Base-by-base conservation (phyloP, 1,284 basidiomycete genomes). In the Apiotrichum akiyoshidainum region DNA sequence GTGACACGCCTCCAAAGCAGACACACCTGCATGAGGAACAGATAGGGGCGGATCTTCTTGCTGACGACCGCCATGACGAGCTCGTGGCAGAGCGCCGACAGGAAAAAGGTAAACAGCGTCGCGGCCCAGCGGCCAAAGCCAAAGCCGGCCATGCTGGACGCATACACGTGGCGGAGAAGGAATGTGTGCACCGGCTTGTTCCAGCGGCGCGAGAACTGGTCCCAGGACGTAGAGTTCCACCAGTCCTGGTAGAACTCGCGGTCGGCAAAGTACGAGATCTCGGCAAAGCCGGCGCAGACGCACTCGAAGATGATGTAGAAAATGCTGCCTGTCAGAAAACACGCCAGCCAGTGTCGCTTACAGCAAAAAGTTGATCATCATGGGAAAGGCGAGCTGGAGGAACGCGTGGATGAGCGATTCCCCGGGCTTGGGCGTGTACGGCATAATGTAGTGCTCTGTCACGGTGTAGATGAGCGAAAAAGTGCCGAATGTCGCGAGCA, bases 151-250 rank as follows among this genome's bases (percentile, higher is more conserved):
- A 96, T 90, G 14, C 89, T 86, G 17, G 90, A 88, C 5, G 91
- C 88, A 68, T 95, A 99, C 33, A 99, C 94, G 75, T 99, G 95
- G 19, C 91, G 86, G 12, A 98, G 83, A 22, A 99, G 83, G 83
- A 98, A 98, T 3, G 86, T 86, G 58, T 80, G 76, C 1, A 79
- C 80, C 2, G 80, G 80, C 67, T 89, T 91, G 80, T 96, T 96
- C 93, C 93, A 96, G 79, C 94, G 93, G 50, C 93, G 86, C 8
- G 91, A 88, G 77, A 96, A 99, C 74, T 97, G 92, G 71, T 97
- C 96, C 88, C 91, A 95, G 3, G 89, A 89, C 0, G 89, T 92
- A 1, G 91, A 90, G 79, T 98, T 99, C 95, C 95, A 98, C 90
- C 92, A 97, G 74, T 97, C 94, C 77, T 93, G 89, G 77, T 98